Base-by-base conservation (phyloP, 1,139 yeast genomes). In the Kodamaea alishanica region DNA sequence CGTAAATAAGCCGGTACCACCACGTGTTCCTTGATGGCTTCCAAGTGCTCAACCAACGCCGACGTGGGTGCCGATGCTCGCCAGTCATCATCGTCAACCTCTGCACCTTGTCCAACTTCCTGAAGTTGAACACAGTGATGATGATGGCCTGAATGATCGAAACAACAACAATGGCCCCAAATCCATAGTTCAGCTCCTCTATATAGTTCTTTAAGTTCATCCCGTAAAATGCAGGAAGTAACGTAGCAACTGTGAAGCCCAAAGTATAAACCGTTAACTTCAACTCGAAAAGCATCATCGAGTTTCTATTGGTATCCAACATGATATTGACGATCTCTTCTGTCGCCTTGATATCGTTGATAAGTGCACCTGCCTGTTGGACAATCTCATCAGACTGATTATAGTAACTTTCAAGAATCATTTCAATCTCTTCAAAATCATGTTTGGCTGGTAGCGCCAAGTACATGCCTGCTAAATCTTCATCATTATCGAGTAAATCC, bases 311-410 rank as follows among this genome's bases (percentile, higher is more conserved):
- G 1, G 98, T 89, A 61, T 94, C 99, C 39, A 94, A 65, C 42
- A 94, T 88, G 52, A 94, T 92, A 58, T 94, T 94, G 43, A 89
- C 94, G 53, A 94, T 89, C 57, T 94, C 99, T 56, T 94, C 98
- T 0, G 99, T 92, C 10, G 95, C 88, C 46, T 83, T 79, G 50
- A 94, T 92, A 60, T 92, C 95, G 47, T 81, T 77, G 27, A 87
- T 79, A 40, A 89, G 67, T 26, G 90, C 83, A 35, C 88, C 96
- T 0, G 95, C 84, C 42, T 88, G 89, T 58, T 92, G 99, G 3
- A 92, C 98, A 54, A 88, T 85, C 61, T 94, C 98, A 55, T 94
- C 98, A 59, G 95, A 86, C 53, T 92, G 97, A 44, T 88, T 86
- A 63, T 88, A 89, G 63, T 94, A 94, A 0, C 96, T 80, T 56